Evolutionary conservation across 257 asterid genomes (phyloP).

Genomic region (Scutellaria minor): DNA sequence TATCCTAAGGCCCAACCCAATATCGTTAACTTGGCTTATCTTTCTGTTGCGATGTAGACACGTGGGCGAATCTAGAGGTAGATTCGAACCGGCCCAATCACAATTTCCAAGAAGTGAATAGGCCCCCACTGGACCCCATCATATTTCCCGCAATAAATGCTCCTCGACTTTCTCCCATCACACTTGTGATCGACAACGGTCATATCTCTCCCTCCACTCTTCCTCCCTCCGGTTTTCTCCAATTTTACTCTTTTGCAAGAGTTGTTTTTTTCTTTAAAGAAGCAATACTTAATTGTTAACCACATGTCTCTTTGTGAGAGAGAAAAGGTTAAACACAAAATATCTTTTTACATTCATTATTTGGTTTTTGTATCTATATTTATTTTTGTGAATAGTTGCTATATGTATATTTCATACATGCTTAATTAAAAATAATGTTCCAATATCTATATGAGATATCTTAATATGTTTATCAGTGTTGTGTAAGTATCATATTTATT

Average conservation of each 20-base stretch:
- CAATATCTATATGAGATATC: too few relatives aligned
- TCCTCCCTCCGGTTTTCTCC: constrained; percentile 32
- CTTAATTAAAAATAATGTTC: too few relatives aligned
- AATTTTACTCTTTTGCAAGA: background rate
- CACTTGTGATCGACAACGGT: constrained; percentile 38
- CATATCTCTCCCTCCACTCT: constrained; percentile 36
- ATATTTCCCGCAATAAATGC: constrained; percentile 51
- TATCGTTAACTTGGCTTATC: constrained; percentile 7
- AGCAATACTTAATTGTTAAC: too few relatives aligned
- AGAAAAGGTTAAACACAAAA: too few relatives aligned
- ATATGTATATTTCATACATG: too few relatives aligned
- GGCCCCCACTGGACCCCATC: constrained; percentile 39
- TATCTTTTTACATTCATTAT: too few relatives aligned
- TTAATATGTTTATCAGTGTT: too few relatives aligned
- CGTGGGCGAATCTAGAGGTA: constrained; percentile 24
- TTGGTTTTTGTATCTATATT: too few relatives aligned
- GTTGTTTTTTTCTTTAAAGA: too few relatives aligned
- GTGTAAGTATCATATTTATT: too few relatives aligned
- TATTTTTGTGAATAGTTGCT: too few relatives aligned
- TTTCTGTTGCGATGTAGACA: constrained; percentile 23
- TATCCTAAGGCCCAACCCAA: constrained; percentile 30
- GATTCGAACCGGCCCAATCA: constrained; percentile 33
- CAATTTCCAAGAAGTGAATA: constrained; percentile 43
- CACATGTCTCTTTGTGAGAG: too few relatives aligned
- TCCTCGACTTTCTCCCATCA: constrained; percentile 27